Evolutionary conservation across 306 rosid genomes (phyloP).

Genomic region (Luffa acutangula): DNA sequence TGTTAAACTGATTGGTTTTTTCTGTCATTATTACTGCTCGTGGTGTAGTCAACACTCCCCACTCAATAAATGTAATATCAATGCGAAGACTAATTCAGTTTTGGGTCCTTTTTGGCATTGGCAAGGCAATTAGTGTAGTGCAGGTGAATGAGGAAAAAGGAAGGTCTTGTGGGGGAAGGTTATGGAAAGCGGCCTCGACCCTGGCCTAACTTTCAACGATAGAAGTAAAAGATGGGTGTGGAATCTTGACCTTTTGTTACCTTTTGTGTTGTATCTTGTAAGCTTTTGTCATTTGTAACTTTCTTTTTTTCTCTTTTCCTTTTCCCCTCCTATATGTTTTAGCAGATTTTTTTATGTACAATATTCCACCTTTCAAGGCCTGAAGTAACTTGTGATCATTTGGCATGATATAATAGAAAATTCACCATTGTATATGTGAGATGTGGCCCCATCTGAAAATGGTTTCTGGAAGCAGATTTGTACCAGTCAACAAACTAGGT

Average conservation of each 20-base stretch:
- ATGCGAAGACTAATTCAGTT: not conserved
- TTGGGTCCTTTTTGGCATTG: not conserved
- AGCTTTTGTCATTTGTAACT: conserved; percentile 6
- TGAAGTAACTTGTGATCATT: conserved; percentile 1
- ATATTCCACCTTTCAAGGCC: not conserved
- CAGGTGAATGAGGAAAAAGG: conserved; percentile 3
- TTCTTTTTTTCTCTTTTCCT: not conserved
- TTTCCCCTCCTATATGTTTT: not conserved
- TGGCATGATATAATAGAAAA: not conserved
- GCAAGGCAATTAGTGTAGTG: not conserved
- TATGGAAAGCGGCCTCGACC: conserved; percentile 15
- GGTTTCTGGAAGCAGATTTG: not conserved
- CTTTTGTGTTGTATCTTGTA: not conserved
- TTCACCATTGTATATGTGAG: not conserved
- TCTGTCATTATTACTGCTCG: not conserved
- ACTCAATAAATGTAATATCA: not conserved
- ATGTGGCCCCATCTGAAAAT: not conserved
- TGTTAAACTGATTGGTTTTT: not conserved
- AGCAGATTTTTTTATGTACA: not conserved
- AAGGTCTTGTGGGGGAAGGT: not conserved
- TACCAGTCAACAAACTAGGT: conserved; percentile 2
- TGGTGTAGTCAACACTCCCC: not conserved
- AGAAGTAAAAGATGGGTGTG: conserved; percentile 36
- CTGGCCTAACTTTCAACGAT: conserved; percentile 44
- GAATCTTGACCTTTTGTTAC: conserved; percentile 60